Evolutionary conservation across 208 protist species (phyloP).

Genomic region (Leptomonas seymouri): DNA sequence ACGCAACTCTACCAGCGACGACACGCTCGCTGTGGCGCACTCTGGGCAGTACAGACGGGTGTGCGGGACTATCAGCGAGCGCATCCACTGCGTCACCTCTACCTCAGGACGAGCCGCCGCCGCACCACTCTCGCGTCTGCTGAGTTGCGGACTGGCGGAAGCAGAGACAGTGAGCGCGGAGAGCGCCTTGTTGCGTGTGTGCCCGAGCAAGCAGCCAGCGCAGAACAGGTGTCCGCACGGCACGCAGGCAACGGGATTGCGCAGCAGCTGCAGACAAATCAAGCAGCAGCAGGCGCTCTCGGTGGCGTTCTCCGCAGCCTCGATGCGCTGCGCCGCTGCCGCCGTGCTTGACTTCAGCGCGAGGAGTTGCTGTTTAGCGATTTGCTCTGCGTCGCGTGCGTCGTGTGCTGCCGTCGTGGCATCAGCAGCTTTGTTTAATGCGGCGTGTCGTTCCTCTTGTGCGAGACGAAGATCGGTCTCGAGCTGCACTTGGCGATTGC

Average conservation of each 20-base stretch:
- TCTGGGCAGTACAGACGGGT: constrained; percentile 42
- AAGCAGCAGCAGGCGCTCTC: constrained; percentile 80
- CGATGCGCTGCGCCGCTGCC: constrained; percentile 53
- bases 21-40: constrained; percentile 28
- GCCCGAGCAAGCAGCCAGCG: constrained; percentile 53
- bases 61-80: background rate
- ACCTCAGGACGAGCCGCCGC: background rate
- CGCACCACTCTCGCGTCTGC: background rate
- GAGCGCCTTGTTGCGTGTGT: constrained; percentile 47
- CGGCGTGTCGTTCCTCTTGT: background rate
- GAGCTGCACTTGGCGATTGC: background rate
- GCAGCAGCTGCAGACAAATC: constrained; percentile 67
- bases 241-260: constrained; percentile 62
- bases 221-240: constrained; percentile 92
- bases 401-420: constrained; percentile 10
- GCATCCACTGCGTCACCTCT: constrained; percentile 25
- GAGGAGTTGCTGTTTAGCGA: background rate
- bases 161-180: background rate
- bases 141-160: background rate
- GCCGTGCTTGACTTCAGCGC: constrained; percentile 30
- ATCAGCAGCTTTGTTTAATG: background rate
- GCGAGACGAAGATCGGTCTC: constrained; percentile 1
- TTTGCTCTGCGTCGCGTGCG: constrained; percentile 13
- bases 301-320: constrained; percentile 74
- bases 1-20: constrained; percentile 24